Percentiles rank a stretch among this genome's conserved stretches.
These are phyloP conservation scores for Solanum pimpinellifolium DNA, from an alignment of 257 asterid species.

Conservation along the genomic window DNA sequence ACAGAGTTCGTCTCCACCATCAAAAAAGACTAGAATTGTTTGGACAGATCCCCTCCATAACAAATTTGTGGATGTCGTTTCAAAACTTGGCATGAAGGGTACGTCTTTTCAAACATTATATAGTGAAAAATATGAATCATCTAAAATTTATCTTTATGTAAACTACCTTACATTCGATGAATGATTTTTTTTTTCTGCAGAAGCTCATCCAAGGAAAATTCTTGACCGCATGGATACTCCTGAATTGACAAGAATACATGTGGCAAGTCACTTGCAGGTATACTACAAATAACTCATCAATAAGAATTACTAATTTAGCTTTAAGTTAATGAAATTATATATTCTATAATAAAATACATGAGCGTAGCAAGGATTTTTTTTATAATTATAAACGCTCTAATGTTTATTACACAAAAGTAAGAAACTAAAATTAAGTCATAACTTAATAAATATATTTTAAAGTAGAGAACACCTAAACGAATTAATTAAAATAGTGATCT, in stretches of 20 bases:
- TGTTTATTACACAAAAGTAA: background rate
- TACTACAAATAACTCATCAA: background rate
- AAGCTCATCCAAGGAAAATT: background rate
- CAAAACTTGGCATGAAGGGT: background rate
- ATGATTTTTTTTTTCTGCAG: no score
- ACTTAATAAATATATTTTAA: background rate
- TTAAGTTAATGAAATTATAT: background rate
- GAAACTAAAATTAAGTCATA: background rate
- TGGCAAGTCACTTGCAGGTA: background rate
- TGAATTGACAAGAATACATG: background rate
- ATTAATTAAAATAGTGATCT: no score
- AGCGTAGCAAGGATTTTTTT: background rate
- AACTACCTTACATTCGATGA: no score
- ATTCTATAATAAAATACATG: background rate
- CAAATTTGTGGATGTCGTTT: no score
- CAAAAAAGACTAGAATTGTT: no score
- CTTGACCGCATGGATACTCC: background rate
- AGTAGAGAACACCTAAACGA: background rate
- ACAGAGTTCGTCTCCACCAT: background rate
- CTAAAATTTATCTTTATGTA: no score
- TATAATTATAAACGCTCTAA: no score
- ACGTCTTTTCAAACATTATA: background rate
- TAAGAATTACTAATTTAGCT: background rate
- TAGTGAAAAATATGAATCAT: no score
- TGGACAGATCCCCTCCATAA: no score